Base-by-base conservation (phyloP, 139 green algal genomes). In the Chlamydomonas sp. region DNA sequence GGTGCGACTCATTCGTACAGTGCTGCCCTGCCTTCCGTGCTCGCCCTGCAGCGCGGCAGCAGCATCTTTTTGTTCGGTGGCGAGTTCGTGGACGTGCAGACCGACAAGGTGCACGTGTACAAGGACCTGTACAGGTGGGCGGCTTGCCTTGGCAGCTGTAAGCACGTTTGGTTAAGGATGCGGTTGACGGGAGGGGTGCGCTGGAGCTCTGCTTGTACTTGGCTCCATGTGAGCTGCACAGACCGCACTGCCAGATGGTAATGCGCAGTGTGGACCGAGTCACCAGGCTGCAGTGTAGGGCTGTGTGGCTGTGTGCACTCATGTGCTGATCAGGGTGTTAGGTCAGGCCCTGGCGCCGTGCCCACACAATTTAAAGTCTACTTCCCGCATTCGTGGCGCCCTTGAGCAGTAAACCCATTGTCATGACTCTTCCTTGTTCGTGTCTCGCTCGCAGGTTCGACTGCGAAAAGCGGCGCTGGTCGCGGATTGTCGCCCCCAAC, bases 41-140 rank as follows among this genome's bases (percentile, higher is more conserved):
- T 71, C 77, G 49, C 31, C 66, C 17, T 85, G 61, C 88, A 94
- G 92, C 85, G 91, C 68, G 88, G 87, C 58, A 91, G 89, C 31
- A 94, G 98, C 78, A 89, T 99, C 31, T 83, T 99, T 60, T 66
- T 99, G 82, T 99, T 96, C 86, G 98, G 98, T 57, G 98, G 98
- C 20, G 98, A 99, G 91, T 97, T 84, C 87, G 95, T 92, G 61
- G 98, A 99, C 66, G 85, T 91, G 6, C 76, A 86, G 0, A 90
- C 83, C 0, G 95, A 96, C 88, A 98, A 98, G 90, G 95, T 96
- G 16, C 83, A 91, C 18, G 95, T 98, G 49, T 99, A 97, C 90
- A 94, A 94, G 31, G 96, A 99, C 73, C 78, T 99, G 3, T 99
- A 97, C 91, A 90, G 82, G 82, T 86, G 10, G 3, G 69, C 18